phyloP scores from a whole-genome alignment of 2,329 filamentous ascomycete species.

The Aspergillus fijiensis region DNA sequence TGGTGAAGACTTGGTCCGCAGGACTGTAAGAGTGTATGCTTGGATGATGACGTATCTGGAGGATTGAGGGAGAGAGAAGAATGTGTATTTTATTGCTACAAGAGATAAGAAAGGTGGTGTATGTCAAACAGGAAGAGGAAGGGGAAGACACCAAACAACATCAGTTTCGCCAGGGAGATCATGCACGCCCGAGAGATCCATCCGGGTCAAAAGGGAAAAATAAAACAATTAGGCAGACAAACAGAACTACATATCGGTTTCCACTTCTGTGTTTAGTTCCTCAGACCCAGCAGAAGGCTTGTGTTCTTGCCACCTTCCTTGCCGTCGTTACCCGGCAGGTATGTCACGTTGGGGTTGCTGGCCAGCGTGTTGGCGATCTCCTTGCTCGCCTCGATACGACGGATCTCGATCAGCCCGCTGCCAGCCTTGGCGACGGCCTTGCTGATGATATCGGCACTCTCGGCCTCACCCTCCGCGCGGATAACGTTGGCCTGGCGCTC shows the following conservation, averaged over 20 bases:
- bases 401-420: slow-evolving; percentile 90
- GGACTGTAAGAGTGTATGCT: no score
- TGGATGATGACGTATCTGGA: no score
- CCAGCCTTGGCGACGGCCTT: slow-evolving; percentile 91
- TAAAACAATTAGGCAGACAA: slow-evolving; percentile 14
- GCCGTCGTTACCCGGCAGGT: slow-evolving; percentile 72
- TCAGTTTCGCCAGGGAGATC: slow-evolving; percentile 28
- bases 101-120: slow-evolving; percentile 19
- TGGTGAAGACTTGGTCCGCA: not conserved
- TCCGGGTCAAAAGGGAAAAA: slow-evolving; percentile 17
- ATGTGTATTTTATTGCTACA: slow-evolving; percentile 32
- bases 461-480: slow-evolving; percentile 94
- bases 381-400: slow-evolving; percentile 93
- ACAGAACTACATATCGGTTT: slow-evolving; percentile 17
- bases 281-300: slow-evolving; percentile 66
- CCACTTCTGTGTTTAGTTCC: slow-evolving; percentile 40
- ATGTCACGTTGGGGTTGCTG: slow-evolving; percentile 91
- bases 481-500: slow-evolving; percentile 98
- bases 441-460: slow-evolving; percentile 92
- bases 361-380: slow-evolving; percentile 92
- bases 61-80: slow-evolving; percentile 17
- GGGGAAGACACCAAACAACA: slow-evolving; percentile 24
- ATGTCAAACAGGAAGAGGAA: slow-evolving; percentile 15
- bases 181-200: slow-evolving; percentile 29
- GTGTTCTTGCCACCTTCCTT: slow-evolving; percentile 62